Percentiles rank a stretch among this genome's conserved stretches.
phyloP scores from a whole-genome alignment of 169 alveolate species.

The Eimeria acervulina region DNA sequence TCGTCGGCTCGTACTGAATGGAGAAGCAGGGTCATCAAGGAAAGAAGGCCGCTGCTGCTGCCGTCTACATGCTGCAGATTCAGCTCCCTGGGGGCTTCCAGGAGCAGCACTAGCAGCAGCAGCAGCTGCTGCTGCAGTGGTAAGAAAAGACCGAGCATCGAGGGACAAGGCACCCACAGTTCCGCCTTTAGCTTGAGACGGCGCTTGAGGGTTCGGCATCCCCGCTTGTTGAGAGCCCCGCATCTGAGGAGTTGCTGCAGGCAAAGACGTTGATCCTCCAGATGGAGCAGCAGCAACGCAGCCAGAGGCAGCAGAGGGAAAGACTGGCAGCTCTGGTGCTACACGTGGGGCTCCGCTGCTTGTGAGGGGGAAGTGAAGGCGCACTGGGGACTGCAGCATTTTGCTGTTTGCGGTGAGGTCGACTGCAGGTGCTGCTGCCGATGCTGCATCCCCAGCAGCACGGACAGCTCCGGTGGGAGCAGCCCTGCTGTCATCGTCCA shows the following conservation, averaged over 20 bases:
- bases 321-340: slow-evolving; percentile 42
- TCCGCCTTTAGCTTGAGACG: neutral
- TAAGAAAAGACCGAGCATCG: slow-evolving; percentile 63
- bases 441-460: slow-evolving; percentile 3
- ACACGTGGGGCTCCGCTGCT: slow-evolving; percentile 11
- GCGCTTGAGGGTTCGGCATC: neutral
- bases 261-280: neutral
- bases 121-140: slow-evolving; percentile 73
- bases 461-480: neutral
- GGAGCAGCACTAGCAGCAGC: slow-evolving; percentile 74
- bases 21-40: slow-evolving; percentile 55
- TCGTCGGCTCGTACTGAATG: slow-evolving; percentile 62
- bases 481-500: slow-evolving; percentile 16
- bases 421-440: neutral
- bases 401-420: neutral
- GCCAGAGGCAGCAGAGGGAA: slow-evolving; percentile 47
- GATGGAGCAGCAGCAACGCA: slow-evolving; percentile 12
- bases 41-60: slow-evolving; percentile 70
- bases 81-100: slow-evolving; percentile 58
- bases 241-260: neutral
- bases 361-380: slow-evolving; percentile 48
- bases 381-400: slow-evolving; percentile 66
- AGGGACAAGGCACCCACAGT: neutral
- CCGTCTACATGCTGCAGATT: slow-evolving; percentile 1
- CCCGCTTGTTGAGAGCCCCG: neutral